phyloP scores from a whole-genome alignment of 495 filamentous ascomycete species.

The Penicillium taxi region DNA sequence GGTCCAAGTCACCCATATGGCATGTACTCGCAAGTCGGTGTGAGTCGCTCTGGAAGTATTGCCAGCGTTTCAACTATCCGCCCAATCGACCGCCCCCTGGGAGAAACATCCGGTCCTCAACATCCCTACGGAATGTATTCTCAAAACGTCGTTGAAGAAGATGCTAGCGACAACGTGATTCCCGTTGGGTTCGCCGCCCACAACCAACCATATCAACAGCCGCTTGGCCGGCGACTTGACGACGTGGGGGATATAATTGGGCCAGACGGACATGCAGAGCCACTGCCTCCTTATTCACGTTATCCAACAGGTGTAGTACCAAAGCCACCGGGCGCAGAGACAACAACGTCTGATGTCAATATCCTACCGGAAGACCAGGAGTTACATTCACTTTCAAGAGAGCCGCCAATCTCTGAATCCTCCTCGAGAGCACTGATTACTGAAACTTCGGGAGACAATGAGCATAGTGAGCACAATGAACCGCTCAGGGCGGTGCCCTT shows the following conservation, averaged over 20 bases:
- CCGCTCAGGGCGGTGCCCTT: conserved; percentile 6
- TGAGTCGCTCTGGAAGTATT: conserved; percentile 54
- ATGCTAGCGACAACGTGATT: conserved; percentile 40
- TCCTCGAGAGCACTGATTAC: conserved; percentile 34
- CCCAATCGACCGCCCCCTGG: conserved; percentile 50
- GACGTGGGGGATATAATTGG: conserved; percentile 78
- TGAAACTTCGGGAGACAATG: conserved; percentile 7
- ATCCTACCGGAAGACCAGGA: conserved; percentile 19
- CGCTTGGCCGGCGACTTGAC: conserved; percentile 71
- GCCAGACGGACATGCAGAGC: conserved; percentile 85
- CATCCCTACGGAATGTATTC: conserved; percentile 83
- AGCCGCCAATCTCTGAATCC: conserved; percentile 35
- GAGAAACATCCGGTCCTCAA: conserved; percentile 60
- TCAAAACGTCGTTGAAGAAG: conserved; percentile 59
- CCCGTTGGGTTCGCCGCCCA: conserved; percentile 70
- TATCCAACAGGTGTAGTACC: conserved; percentile 56
- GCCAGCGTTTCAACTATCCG: conserved; percentile 55
- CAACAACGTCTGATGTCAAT: conserved; percentile 7
- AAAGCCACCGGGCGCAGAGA: conserved; percentile 24
- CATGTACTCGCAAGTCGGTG: conserved; percentile 49
- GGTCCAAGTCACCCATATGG: conserved; percentile 50
- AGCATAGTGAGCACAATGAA: conserved; percentile 6
- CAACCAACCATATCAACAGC: conserved; percentile 56
- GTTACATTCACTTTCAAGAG: conserved; percentile 14
- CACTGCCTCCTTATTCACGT: conserved; percentile 79